Conservation (phyloP, 495 filamentous ascomycete genomes). For the Neurospora tetraspora region DNA sequence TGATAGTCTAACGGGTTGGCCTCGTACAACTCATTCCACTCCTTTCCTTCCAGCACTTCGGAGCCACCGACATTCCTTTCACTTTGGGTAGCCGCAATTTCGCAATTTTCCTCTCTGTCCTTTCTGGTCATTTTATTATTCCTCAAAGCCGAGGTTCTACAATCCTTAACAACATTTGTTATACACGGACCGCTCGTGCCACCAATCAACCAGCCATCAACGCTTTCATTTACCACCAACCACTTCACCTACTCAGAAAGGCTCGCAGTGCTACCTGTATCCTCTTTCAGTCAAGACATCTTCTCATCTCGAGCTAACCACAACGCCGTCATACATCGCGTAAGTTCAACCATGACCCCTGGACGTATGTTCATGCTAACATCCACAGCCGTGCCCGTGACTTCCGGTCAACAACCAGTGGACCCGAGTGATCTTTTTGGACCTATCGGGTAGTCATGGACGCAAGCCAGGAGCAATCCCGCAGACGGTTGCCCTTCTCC, state of each 20-base stretch:
- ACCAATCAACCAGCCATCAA: conserved; percentile 8
- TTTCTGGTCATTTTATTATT: background rate
- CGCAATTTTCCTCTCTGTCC: background rate
- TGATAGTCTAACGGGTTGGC: conserved; percentile 31
- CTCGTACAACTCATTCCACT: conserved; percentile 33
- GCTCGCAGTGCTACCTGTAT: background rate
- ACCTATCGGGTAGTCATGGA: conserved; percentile 27
- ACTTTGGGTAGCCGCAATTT: background rate
- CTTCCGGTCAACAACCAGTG: conserved; percentile 28
- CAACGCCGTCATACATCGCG: background rate
- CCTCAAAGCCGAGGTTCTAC: background rate
- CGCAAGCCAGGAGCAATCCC: conserved; percentile 24
- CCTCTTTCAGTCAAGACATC: conserved; percentile 3
- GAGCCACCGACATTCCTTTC: conserved; percentile 13
- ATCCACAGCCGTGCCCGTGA: conserved; percentile 12
- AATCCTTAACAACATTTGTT: background rate
- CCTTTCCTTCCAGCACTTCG: conserved; percentile 24
- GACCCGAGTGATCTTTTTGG: conserved; percentile 20
- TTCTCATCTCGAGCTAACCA: background rate
- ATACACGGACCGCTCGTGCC: background rate
- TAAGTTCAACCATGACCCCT: background rate
- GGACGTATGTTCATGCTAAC: conserved; percentile 27
- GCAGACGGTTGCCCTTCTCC: background rate
- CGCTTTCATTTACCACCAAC: background rate
- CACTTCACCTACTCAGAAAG: conserved; percentile 4